A percentile compares a stretch with the other conserved stretches of the same genome.
Evolutionary conservation across 495 filamentous ascomycete genomes (phyloP).

Genomic region (Neurospora hispaniola): DNA sequence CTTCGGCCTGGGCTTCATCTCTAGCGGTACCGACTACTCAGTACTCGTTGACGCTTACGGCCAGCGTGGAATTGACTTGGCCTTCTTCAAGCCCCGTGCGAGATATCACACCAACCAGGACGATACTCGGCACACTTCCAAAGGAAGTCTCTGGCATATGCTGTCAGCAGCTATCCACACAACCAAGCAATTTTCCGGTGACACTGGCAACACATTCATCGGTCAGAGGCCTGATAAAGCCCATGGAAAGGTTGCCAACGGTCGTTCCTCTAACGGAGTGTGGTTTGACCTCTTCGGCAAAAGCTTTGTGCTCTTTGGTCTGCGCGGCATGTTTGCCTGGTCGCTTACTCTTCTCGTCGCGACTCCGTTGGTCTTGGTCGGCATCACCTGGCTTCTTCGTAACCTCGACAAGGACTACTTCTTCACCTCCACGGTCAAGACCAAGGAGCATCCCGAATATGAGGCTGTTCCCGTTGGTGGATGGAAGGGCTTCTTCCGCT

Average conservation of each 20-base stretch:
- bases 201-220: conserved; percentile 54
- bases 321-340: conserved; percentile 78
- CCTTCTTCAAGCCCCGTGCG: conserved; percentile 75
- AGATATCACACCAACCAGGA: conserved; percentile 90
- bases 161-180: conserved; percentile 69
- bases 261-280: conserved; percentile 59
- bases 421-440: conserved; percentile 45
- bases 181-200: conserved; percentile 55
- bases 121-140: conserved; percentile 65
- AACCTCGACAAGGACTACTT: conserved; percentile 77
- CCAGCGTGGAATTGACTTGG: conserved; percentile 81
- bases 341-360: conserved; percentile 73
- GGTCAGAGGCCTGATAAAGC: conserved; percentile 46
- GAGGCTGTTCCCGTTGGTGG: conserved; percentile 58
- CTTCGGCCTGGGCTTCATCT: conserved; percentile 65
- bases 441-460: conserved; percentile 47
- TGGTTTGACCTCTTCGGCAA: conserved; percentile 93
- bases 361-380: conserved; percentile 58
- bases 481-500: conserved; percentile 72
- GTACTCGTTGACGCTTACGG: conserved; percentile 74
- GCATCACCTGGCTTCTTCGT: conserved; percentile 56
- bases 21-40: conserved; percentile 82
- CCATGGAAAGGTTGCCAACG: conserved; percentile 51
- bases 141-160: conserved; percentile 87
- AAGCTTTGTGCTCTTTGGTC: conserved; percentile 63